Conservation (phyloP, 2,329 filamentous ascomycete genomes). For the Colletotrichum sp. region DNA sequence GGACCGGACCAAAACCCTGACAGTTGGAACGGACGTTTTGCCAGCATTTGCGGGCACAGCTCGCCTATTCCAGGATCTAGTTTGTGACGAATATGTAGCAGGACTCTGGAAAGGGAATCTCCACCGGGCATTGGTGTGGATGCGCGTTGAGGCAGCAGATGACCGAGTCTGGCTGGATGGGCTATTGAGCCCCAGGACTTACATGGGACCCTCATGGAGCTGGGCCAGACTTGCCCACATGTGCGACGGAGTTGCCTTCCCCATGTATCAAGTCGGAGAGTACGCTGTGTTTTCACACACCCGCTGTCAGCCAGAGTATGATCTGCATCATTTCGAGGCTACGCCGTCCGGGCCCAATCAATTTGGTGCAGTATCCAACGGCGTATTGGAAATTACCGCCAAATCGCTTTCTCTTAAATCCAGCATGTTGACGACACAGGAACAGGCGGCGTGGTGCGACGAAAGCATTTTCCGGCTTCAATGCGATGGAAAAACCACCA, state of each 20-base stretch:
- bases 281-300: background rate
- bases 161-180: background rate
- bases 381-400: background rate
- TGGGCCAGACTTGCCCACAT: background rate
- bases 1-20: background rate
- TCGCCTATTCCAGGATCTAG: background rate
- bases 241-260: background rate
- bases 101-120: background rate
- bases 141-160: background rate
- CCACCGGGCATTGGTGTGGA: background rate
- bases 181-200: background rate
- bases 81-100: background rate
- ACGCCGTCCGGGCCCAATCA: background rate
- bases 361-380: background rate
- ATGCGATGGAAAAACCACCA: background rate
- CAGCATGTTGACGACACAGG: background rate
- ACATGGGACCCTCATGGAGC: background rate
- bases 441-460: background rate
- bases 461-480: background rate
- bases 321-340: background rate
- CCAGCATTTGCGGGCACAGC: background rate
- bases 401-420: background rate
- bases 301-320: background rate
- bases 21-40: background rate
- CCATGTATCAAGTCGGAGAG: background rate